Base-by-base conservation (phyloP, 805 yeast genomes). In the Myxozyma nipponensis region DNA sequence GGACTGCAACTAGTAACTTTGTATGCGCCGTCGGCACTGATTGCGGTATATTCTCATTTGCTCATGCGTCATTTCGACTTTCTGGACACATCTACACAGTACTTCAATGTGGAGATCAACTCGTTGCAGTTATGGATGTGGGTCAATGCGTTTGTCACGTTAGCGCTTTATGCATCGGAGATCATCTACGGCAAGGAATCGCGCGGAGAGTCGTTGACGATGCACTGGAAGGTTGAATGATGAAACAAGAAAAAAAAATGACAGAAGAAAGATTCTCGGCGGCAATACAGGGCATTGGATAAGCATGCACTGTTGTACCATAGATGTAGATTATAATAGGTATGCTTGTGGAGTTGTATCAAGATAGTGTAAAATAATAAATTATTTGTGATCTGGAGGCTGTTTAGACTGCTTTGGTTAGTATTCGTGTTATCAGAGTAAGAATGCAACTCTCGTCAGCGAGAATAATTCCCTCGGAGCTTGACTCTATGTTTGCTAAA, bases 41-140 rank as follows among this genome's bases (percentile, higher is more conserved):
- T 93, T 51, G 96, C 96, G 0, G 95, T 93, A 52, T 93, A 93
- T 70, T 88, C 98, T 1, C 96, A 93, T 66, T 72, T 93, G 60
- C 84, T 91, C 78, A 78, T 93, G 75, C 95, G 87, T 72, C 89
- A 88, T 63, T 81, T 84, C 45, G 87, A 89, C 45, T 84, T 82
- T 63, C 71, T 85, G 49, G 86, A 52, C 30, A 37, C 83, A 41
- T 72, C 78, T 15, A 84, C 84, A 50, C 84, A 84, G 79, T 79
- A 2, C 72, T 77, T 65, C 74, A 78, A 78, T n/a, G 32, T 56
- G 15, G 49, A 42, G 43, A 28, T 60, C 26, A 36, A 54, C 23
- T 58, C 96, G n/a, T 85, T 95, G 87, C 89, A 88, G 62, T 86
- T 93, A 65, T 91, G 98, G 98, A 87, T 90, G 62, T 91, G 98